A percentile compares a stretch with the other conserved stretches of the same genome.
These are phyloP conservation scores for Aegilops umbellulata DNA, from an alignment of 176 grass and related monocot genomes.

Conservation along the genomic window DNA sequence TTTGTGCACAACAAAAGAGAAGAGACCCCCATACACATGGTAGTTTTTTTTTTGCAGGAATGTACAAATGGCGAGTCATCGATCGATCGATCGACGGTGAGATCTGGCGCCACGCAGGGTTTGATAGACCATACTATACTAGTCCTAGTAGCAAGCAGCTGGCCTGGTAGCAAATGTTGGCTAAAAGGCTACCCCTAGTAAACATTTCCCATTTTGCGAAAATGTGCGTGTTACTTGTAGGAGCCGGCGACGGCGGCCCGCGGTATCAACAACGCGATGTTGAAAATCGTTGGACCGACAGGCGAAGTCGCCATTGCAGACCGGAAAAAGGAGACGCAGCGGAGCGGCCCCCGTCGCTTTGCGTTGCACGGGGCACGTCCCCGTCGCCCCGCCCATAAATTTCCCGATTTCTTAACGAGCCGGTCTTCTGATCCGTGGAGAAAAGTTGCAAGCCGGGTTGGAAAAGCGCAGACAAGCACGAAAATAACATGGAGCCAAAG, in stretches of 20 bases:
- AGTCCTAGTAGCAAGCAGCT: no score
- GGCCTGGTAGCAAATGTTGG: no score
- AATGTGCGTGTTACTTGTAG: no score
- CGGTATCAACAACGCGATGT: neutral
- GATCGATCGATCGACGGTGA: neutral
- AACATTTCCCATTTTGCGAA: neutral
- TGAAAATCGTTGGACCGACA: slow-evolving; percentile 23
- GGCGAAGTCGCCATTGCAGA: slow-evolving; percentile 7
- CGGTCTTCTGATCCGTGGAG: slow-evolving; percentile 26
- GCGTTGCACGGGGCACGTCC: neutral
- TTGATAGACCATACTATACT: neutral
- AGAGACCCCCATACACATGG: neutral
- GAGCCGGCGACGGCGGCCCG: neutral
- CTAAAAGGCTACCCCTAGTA: neutral
- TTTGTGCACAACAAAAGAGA: neutral
- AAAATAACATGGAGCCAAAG: slow-evolving; percentile 7
- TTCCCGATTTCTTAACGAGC: slow-evolving; percentile 24
- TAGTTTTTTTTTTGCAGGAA: no score
- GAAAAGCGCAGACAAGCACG: slow-evolving; percentile 21
- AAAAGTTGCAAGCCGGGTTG: neutral
- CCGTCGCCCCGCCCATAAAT: neutral
- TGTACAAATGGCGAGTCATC: neutral
- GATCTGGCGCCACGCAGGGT: neutral
- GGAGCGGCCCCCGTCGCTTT: neutral
- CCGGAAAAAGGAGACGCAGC: neutral